A percentile compares a stretch with the other conserved stretches of the same genome.
phyloP scores from a whole-genome alignment of 2,329 filamentous ascomycete genomes.

The Exophiala alcalophila region DNA sequence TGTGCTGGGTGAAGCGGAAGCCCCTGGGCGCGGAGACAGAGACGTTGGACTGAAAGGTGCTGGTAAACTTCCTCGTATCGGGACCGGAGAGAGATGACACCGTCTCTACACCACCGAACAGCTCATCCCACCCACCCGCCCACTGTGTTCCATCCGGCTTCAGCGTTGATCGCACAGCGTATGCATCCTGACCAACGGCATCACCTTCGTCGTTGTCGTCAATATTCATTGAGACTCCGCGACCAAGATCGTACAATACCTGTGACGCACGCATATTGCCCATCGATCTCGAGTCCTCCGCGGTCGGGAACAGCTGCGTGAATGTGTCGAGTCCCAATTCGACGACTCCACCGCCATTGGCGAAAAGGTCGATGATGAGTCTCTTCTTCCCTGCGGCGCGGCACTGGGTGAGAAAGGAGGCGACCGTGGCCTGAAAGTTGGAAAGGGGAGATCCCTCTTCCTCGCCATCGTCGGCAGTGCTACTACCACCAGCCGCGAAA shows the following conservation, averaged over 20 bases:
- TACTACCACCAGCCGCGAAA: slow-evolving; percentile 39
- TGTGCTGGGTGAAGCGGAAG: slow-evolving; percentile 8
- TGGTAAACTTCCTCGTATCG: slow-evolving; percentile 40
- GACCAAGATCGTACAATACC: slow-evolving; percentile 37
- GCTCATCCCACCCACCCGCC: slow-evolving; percentile 42
- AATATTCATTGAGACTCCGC: slow-evolving; percentile 27
- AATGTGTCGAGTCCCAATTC: slow-evolving; percentile 50
- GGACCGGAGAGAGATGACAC: slow-evolving; percentile 18
- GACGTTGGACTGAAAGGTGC: slow-evolving; percentile 29
- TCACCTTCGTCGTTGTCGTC: slow-evolving; percentile 17
- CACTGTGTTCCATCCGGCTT: slow-evolving; percentile 37
- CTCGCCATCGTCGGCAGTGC: too few species aligned
- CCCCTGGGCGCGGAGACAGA: neutral
- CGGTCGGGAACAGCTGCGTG: slow-evolving; percentile 52
- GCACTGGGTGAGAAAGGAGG: slow-evolving; percentile 47
- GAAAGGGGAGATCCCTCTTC: too few species aligned
- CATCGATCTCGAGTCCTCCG: slow-evolving; percentile 43
- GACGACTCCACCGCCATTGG: slow-evolving; percentile 58
- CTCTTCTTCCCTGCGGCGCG: slow-evolving; percentile 52
- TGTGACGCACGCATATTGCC: slow-evolving; percentile 46
- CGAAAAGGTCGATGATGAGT: slow-evolving; percentile 61
- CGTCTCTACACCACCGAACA: slow-evolving; percentile 38
- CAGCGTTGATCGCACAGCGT: slow-evolving; percentile 32
- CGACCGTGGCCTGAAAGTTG: slow-evolving; percentile 40
- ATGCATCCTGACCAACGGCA: slow-evolving; percentile 31